phyloP scores from a whole-genome alignment of 345 rosid species.

The Linum usitatissimum region DNA sequence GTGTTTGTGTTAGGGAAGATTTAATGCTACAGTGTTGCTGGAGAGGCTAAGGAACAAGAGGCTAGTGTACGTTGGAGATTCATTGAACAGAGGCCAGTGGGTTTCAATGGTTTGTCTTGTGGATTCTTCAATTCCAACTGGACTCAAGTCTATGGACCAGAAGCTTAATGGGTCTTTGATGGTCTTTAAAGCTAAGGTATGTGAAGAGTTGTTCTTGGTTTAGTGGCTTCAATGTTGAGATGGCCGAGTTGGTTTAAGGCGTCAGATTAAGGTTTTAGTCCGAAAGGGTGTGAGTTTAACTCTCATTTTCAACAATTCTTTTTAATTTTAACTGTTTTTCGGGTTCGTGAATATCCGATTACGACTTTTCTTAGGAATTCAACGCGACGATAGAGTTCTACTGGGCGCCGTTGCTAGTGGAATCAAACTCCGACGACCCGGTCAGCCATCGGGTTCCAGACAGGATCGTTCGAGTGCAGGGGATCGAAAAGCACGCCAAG shows the following conservation, averaged over 20 bases:
- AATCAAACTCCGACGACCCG: slow-evolving; percentile 25
- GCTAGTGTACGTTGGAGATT: slow-evolving; percentile 21
- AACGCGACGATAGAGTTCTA: slow-evolving; percentile 21
- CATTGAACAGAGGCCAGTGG: slow-evolving; percentile 22
- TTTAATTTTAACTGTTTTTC: background rate
- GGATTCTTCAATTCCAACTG: slow-evolving; percentile 13
- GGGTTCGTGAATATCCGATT: background rate
- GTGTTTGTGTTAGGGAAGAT: slow-evolving; percentile 8
- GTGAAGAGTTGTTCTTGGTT: slow-evolving; percentile 18
- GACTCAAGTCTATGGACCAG: slow-evolving; percentile 40
- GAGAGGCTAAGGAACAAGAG: slow-evolving; percentile 25
- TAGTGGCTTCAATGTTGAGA: slow-evolving; percentile 31
- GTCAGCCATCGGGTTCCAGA: slow-evolving; percentile 15
- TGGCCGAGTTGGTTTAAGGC: slow-evolving; percentile 99
- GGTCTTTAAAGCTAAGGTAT: slow-evolving; percentile 41
- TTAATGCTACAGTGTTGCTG: slow-evolving; percentile 19
- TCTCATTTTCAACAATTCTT: background rate
- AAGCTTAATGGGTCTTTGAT: slow-evolving; percentile 44
- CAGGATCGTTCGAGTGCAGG: slow-evolving; percentile 20
- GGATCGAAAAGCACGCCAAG: slow-evolving; percentile 22
- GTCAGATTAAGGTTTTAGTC: slow-evolving; percentile 99
- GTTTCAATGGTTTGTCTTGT: slow-evolving; percentile 24
- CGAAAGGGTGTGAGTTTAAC: slow-evolving; percentile 77
- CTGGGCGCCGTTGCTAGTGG: slow-evolving; percentile 25
- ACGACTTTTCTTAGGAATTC: slow-evolving; percentile 10